Base-by-base conservation (phyloP, 257 asterid species). In the Catharanthus roseus region DNA sequence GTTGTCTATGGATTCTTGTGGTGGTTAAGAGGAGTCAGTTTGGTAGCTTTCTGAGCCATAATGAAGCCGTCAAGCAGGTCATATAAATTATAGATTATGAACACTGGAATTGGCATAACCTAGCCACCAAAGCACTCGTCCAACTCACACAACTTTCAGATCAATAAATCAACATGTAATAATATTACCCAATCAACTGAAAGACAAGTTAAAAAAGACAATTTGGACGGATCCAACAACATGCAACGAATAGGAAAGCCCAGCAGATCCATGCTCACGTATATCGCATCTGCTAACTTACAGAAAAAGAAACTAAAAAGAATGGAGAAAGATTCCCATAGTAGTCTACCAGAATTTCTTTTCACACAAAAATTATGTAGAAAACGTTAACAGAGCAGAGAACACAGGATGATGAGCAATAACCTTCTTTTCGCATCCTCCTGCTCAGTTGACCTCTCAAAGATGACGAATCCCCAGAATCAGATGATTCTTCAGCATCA, bases 401-500 rank as follows among this genome's bases (percentile, higher is more conserved):
- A 39, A 31, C 31, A 28, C 31, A 28, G 34, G 63, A 34, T 31
- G 51, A 49, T 12, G 29, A 69, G 38, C 69, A 19, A 65, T 39
- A 75, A 95, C 99, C 99, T 95, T 91, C 99, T 77, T 91, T 95
- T 82, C 90, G 97, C 99, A 95, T 95, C 79, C 99, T 88, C 81
- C 71, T 82, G 79, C 99, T 95, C 67, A 95, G 91, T 83, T 95
- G 99, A 67, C 99, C 99, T 84, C 82, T 91, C 79, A 68, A 62
- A 41, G 86, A 78, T 62, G 77, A 82, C 45, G 65, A 68, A 71
- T 89, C 96, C 71, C 87, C 86, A 50, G 82, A 80, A 69, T 83
- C 83, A 66, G 81, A 68, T 75, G 86, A 68, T 74, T 82, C 89
- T 34, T 79, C 86, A 76, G 70, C 81, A 73, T 77, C 93, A 76